Evolutionary conservation across 23 red algal genomes (phyloP).

Genomic region (Rhodosorus marinus): DNA sequence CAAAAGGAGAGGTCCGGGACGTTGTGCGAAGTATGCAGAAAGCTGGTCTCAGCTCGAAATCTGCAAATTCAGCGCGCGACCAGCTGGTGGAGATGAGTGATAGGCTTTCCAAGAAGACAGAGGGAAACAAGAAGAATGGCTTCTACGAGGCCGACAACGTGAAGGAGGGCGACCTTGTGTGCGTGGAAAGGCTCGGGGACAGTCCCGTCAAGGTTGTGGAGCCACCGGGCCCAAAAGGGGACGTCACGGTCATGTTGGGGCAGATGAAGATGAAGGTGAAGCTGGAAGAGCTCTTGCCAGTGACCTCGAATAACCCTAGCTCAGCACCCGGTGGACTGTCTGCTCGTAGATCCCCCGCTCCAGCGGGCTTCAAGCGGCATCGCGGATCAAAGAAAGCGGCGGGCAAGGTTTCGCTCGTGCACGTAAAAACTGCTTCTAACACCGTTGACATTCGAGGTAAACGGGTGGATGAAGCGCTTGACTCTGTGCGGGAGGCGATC

Average conservation of each 20-base stretch:
- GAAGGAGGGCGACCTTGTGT: conserved; percentile 26
- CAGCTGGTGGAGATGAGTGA: background rate
- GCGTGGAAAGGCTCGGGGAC: conserved; percentile 3
- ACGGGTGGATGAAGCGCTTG: conserved; percentile 42
- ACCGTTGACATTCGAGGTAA: conserved; percentile 75
- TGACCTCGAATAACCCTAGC: background rate
- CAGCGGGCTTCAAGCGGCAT: no score
- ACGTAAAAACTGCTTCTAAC: conserved; percentile 26
- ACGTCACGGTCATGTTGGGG: conserved; percentile 37
- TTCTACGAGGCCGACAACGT: no score
- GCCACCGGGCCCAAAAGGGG: conserved; percentile 15
- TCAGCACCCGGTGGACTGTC: background rate
- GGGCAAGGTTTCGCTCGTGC: no score
- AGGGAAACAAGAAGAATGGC: background rate
- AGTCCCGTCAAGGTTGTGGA: conserved; percentile 29
- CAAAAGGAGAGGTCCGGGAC: conserved; percentile 31
- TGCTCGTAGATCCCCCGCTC: background rate
- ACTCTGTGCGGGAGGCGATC: conserved; percentile 28
- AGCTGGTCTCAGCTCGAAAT: conserved; percentile 18
- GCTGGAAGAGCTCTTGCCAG: no score
- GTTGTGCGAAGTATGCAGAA: conserved; percentile 46
- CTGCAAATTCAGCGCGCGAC: conserved; percentile 7
- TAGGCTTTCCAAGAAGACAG: background rate
- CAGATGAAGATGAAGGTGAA: no score
- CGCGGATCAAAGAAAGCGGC: no score